Evolutionary conservation across 805 yeast genomes (phyloP).

Genomic region (Komagataella pseudopastoris): DNA sequence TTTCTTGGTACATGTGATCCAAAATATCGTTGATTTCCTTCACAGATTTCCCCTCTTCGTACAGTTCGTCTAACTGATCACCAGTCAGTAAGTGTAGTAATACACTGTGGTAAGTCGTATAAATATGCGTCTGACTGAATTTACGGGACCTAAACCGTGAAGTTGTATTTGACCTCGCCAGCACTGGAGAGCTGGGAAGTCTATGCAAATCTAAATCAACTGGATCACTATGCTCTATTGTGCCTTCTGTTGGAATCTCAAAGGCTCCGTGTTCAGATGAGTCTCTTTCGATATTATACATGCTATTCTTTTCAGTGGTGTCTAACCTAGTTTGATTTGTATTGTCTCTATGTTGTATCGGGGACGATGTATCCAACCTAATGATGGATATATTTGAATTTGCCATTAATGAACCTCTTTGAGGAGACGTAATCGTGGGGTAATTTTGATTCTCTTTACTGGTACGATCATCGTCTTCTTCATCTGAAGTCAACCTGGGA

Average conservation of each 20-base stretch:
- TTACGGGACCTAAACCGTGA: constrained; percentile 15
- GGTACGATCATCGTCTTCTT: constrained; percentile 5
- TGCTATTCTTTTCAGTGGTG: not conserved
- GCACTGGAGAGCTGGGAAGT: not conserved
- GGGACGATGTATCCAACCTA: not conserved
- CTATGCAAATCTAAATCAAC: not conserved
- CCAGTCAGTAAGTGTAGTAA: constrained; percentile 17
- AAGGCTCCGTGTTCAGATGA: constrained; percentile 2
- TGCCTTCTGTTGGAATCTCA: not conserved
- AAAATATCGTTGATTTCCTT: constrained; percentile 13
- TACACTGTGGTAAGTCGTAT: constrained; percentile 19
- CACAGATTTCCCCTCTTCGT: constrained; percentile 15
- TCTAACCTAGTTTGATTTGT: not conserved
- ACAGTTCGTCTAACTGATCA: constrained; percentile 14
- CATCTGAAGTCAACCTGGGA: not conserved
- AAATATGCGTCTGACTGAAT: constrained; percentile 21
- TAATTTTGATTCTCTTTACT: not conserved
- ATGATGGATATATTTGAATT: not conserved
- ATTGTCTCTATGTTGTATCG: not conserved
- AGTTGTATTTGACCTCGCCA: not conserved
- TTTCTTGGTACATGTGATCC: constrained; percentile 11
- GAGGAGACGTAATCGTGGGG: not conserved
- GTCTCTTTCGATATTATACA: constrained; percentile 6
- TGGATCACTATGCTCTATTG: not conserved
- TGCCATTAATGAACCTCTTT: not conserved